Evolutionary conservation across 2,329 filamentous ascomycete genomes (phyloP).

Genomic region (Lithohypha guttulata): DNA sequence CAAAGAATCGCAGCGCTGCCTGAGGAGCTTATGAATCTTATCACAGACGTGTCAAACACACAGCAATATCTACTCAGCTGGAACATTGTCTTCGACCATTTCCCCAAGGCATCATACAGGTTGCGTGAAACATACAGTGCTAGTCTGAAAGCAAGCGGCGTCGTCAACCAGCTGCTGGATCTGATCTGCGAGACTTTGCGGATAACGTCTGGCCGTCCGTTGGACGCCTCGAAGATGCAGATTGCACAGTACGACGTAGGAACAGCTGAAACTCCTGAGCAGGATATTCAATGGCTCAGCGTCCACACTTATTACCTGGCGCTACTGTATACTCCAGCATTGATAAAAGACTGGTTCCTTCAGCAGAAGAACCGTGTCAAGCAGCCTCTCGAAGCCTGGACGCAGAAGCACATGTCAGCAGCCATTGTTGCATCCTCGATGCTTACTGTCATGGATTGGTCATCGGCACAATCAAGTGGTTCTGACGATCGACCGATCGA

Average conservation of each 20-base stretch:
- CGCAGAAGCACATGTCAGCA: conserved; percentile 54
- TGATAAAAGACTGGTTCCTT: conserved; percentile 78
- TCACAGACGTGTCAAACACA: conserved; percentile 57
- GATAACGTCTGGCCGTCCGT: conserved; percentile 59
- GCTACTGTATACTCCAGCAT: conserved; percentile 63
- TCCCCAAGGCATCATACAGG: conserved; percentile 64
- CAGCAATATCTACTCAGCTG: conserved; percentile 79
- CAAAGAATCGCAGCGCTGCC: conserved; percentile 56
- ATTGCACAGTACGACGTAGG: conserved; percentile 51
- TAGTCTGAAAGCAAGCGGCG: conserved; percentile 63
- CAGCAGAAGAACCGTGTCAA: conserved; percentile 69
- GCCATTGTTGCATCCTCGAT: conserved; percentile 32
- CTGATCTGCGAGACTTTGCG: conserved; percentile 80
- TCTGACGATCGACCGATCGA: conserved; percentile 44
- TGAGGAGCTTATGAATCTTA: conserved; percentile 71
- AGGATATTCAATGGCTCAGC: conserved; percentile 71
- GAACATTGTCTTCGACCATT: conserved; percentile 82
- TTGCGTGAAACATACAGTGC: conserved; percentile 72
- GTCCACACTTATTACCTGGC: conserved; percentile 77
- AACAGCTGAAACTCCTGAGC: conserved; percentile 46
- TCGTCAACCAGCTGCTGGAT: conserved; percentile 53
- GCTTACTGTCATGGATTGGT: conserved; percentile 32
- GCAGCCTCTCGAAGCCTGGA: conserved; percentile 73
- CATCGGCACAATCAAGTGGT: conserved; percentile 30
- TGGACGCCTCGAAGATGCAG: conserved; percentile 61